These are phyloP conservation scores for Periconia sp. DNA, from an alignment of 2,329 filamentous ascomycete species.

Conservation along the genomic window DNA sequence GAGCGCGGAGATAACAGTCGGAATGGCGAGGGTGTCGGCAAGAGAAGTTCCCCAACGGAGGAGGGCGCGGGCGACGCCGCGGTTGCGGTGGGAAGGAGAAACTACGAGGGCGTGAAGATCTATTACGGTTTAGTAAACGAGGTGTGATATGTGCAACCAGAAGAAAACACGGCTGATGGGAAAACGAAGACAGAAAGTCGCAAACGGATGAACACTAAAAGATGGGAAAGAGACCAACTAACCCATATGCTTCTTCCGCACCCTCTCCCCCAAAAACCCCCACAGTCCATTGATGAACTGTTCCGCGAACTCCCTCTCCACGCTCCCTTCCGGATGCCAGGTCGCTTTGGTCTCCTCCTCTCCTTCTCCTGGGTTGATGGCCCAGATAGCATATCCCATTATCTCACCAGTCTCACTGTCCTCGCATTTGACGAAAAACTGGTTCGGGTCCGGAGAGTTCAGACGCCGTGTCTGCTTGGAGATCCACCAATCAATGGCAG, in stretches of 20 bases:
- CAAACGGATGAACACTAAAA: no score
- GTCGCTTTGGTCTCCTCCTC: slow-evolving; percentile 10
- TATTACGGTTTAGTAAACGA: neutral
- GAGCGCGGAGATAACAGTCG: slow-evolving; percentile 21
- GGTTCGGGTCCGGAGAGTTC: slow-evolving; percentile 10
- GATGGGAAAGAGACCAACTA: neutral
- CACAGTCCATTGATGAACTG: slow-evolving; percentile 26
- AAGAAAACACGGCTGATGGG: slow-evolving; percentile 6
- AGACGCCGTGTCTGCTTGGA: neutral
- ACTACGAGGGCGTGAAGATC: slow-evolving; percentile 20
- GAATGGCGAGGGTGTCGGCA: slow-evolving; percentile 35
- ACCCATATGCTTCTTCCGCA: neutral
- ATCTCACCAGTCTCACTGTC: slow-evolving; percentile 17
- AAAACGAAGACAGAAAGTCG: slow-evolving; percentile 21
- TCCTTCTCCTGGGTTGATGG: slow-evolving; percentile 5
- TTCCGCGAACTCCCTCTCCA: slow-evolving; percentile 26
- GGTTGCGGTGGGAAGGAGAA: slow-evolving; percentile 30
- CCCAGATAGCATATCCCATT: slow-evolving; percentile 20
- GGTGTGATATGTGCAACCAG: neutral
- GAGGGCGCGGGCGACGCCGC: slow-evolving; percentile 39
- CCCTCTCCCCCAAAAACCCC: slow-evolving; percentile 13
- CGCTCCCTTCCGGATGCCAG: slow-evolving; percentile 24
- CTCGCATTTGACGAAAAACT: slow-evolving; percentile 16
- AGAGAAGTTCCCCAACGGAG: slow-evolving; percentile 42
- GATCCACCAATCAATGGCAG: slow-evolving; percentile 12